Percentiles rank a stretch among this genome's conserved stretches.
Evolutionary conservation across 78 protist genomes (phyloP).

Genomic region (Tieghemostelium lacteum): DNA sequence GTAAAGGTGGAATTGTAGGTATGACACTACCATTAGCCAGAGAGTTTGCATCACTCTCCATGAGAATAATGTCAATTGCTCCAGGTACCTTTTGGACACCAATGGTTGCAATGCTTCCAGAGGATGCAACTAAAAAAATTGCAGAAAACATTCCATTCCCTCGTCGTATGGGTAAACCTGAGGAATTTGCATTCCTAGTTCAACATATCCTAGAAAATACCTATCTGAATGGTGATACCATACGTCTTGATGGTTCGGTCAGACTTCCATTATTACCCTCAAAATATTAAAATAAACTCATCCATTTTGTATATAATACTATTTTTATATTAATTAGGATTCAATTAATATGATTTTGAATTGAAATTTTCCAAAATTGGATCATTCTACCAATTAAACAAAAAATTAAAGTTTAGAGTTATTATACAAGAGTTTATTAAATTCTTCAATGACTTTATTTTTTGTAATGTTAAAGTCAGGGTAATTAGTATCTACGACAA

Average conservation of each 20-base stretch:
- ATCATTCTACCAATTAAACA: too few relatives aligned
- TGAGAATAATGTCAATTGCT: slow-evolving; percentile 90
- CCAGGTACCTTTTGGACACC: slow-evolving; percentile 91
- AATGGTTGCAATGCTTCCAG: slow-evolving; percentile 75
- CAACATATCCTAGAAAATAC: slow-evolving; percentile 79
- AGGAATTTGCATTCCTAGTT: slow-evolving; percentile 82
- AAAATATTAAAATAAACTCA: too few relatives aligned
- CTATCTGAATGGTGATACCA: slow-evolving; percentile 87
- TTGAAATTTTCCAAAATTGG: too few relatives aligned
- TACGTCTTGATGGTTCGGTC: slow-evolving; percentile 91
- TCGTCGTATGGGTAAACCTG: slow-evolving; percentile 82
- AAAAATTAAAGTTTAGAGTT: too few relatives aligned
- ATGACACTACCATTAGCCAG: slow-evolving; percentile 91
- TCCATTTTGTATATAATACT: too few relatives aligned
- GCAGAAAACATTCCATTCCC: slow-evolving; percentile 78
- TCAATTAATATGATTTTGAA: too few relatives aligned
- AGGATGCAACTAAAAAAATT: slow-evolving; percentile 46
- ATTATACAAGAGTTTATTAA: slow-evolving; percentile 2
- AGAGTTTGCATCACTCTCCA: slow-evolving; percentile 80
- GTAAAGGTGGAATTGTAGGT: slow-evolving; percentile 81
- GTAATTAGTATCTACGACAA: slow-evolving; percentile 47
- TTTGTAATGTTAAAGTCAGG: slow-evolving; percentile 39
- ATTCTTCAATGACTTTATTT: slow-evolving; percentile 22
- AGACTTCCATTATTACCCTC: too few relatives aligned
- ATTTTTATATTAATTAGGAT: too few relatives aligned